These are phyloP conservation scores for Sambucus nigra DNA, from an alignment of 129 eudicot species.

Conservation along the genomic window DNA sequence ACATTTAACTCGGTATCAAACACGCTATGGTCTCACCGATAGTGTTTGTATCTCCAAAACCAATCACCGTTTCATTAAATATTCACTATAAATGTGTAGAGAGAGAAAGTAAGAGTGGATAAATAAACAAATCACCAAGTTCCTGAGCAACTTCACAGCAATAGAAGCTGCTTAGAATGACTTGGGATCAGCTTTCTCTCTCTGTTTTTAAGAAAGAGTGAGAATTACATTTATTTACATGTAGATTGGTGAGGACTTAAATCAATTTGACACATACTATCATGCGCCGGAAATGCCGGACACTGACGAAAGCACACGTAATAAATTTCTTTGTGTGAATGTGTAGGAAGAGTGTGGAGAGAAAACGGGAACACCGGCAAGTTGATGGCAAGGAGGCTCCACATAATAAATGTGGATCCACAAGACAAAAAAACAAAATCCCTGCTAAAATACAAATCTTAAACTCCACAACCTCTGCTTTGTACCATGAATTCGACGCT, in stretches of 20 bases:
- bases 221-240: constrained; percentile 19
- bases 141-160: too few relatives aligned
- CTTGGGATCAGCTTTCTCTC: neutral
- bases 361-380: neutral
- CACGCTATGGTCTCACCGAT: too few relatives aligned
- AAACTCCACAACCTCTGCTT: neutral
- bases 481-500: neutral
- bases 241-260: too few relatives aligned
- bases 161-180: too few relatives aligned
- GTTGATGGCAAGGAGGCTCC: constrained; percentile 4
- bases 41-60: neutral
- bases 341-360: neutral
- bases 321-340: neutral
- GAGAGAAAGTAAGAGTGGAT: too few relatives aligned
- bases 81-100: too few relatives aligned
- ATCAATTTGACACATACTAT: constrained; percentile 11
- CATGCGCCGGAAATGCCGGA: constrained; percentile 34
- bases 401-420: neutral
- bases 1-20: too few relatives aligned
- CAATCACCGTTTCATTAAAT: neutral
- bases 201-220: too few relatives aligned
- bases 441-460: constrained; percentile 9
- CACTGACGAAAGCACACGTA: neutral
- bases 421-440: neutral
- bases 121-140: too few relatives aligned